Percentiles rank a stretch among this genome's conserved stretches.
phyloP scores from a whole-genome alignment of 2,329 filamentous ascomycete genomes.

The Amauroascus niger region DNA sequence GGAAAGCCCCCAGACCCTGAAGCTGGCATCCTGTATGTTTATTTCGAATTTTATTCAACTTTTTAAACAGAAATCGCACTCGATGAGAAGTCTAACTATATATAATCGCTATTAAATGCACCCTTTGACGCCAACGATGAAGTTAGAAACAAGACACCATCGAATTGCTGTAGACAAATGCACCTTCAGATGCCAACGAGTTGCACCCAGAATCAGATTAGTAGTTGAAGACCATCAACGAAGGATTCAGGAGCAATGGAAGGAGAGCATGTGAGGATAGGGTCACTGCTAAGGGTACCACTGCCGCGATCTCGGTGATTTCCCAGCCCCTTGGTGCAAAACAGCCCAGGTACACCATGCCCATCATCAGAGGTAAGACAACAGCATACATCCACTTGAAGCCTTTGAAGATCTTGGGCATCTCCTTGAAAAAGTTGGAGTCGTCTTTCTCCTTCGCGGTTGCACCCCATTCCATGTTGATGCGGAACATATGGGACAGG shows the following conservation, averaged over 20 bases:
- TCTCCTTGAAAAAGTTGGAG: conserved; percentile 76
- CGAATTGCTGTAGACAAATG: not conserved
- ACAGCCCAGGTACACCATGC: conserved; percentile 24
- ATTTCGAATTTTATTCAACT: not conserved
- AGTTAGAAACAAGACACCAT: not conserved
- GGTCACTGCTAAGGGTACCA: conserved; percentile 19
- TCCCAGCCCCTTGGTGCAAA: conserved; percentile 32
- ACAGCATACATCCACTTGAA: conserved; percentile 61
- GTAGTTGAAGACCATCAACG: conserved; percentile 21
- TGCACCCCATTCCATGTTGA: conserved; percentile 78
- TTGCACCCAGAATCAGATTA: conserved; percentile 5
- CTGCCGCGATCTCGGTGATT: conserved; percentile 27
- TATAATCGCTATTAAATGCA: not conserved
- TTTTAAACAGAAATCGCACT: not conserved
- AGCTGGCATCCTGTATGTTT: no score
- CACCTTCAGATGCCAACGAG: not conserved
- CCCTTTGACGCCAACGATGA: not conserved
- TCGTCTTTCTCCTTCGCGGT: conserved; percentile 67
- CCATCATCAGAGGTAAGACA: conserved; percentile 18
- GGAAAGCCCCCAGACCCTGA: no score
- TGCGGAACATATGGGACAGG: conserved; percentile 71
- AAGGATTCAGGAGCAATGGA: conserved; percentile 19
- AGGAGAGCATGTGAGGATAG: conserved; percentile 18
- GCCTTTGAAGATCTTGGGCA: conserved; percentile 65
- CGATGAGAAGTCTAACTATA: not conserved